Evolutionary conservation across 2,329 filamentous ascomycete species (phyloP), one percentile per base, ranked within the genome.

Genomic region (Conoideocrella luteorostrata): DNA sequence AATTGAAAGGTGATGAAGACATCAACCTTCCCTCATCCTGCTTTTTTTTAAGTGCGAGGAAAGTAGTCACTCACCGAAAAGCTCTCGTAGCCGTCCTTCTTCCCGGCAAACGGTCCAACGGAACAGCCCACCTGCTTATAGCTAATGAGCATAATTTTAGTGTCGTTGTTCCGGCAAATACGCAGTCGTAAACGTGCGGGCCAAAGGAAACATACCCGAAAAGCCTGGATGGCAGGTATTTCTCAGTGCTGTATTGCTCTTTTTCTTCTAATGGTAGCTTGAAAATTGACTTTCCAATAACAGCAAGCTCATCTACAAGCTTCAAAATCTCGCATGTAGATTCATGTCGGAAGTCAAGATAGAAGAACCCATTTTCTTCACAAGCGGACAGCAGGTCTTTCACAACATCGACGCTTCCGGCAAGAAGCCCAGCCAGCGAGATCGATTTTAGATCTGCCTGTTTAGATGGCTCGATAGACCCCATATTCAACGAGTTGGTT

Each of bases 31-130:
- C n/a, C n/a, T n/a, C n/a, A n/a, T n/a, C n/a, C n/a, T n/a, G n/a
- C 88, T 95, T 95, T 48, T 89, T 88, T 62, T 95, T 68, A 24
- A 93, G 21, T 20, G 10, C 11, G 18, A 5, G 12, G 12, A 26
- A 21, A 13, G 4, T 3, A 28, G 28, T 13, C 41, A 30, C n/a
- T n/a, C 30, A 43, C 41, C n/a, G 41, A 43, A 24, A 38, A 43
- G 20, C 41, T 43, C 34, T 43, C 41, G 23, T 43, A 43, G 4
- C 41, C 41, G 24, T 43, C 41, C 11, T 21, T 29, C 23, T 36
- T 43, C 18, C 35, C 41, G 12, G 41, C 15, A 13, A 43, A 43
- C 11, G 41, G 41, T 7, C 41, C 41, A 15, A 43, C 41, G 17
- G 41, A 38, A 17, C 33, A 43, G 13, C 41, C 41, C n/a, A 23